Evolutionary conservation across 805 yeast genomes (phyloP).

Genomic region (Metschnikowia bowlesiae): DNA sequence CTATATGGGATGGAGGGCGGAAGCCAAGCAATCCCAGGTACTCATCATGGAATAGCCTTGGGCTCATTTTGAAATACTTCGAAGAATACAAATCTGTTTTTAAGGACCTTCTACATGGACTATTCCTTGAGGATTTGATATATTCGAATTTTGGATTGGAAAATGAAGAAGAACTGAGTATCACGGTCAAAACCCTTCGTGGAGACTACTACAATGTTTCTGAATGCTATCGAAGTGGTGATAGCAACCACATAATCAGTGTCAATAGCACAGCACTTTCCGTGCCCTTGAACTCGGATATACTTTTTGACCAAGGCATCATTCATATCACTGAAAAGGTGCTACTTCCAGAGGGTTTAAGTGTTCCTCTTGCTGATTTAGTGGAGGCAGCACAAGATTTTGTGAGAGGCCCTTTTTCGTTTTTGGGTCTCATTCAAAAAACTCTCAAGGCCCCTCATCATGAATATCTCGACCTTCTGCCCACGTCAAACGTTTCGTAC

Average conservation of each 20-base stretch:
- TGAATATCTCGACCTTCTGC: slow-evolving; percentile 29
- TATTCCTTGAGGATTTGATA: slow-evolving; percentile 57
- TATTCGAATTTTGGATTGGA: slow-evolving; percentile 56
- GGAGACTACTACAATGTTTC: slow-evolving; percentile 27
- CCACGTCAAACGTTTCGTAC: slow-evolving; percentile 48
- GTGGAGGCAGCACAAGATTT: slow-evolving; percentile 46
- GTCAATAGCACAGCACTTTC: slow-evolving; percentile 31
- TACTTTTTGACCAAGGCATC: slow-evolving; percentile 79
- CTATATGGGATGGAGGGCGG: slow-evolving; percentile 11
- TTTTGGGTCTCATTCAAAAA: slow-evolving; percentile 43
- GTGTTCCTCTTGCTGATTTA: slow-evolving; percentile 52
- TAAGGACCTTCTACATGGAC: slow-evolving; percentile 48
- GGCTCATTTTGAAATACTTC: slow-evolving; percentile 57
- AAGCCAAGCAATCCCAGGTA: slow-evolving; percentile 6
- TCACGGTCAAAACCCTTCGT: slow-evolving; percentile 19
- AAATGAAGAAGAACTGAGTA: slow-evolving; percentile 13
- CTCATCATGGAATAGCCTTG: slow-evolving; percentile 60
- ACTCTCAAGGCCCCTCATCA: slow-evolving; percentile 41
- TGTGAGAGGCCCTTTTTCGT: slow-evolving; percentile 22
- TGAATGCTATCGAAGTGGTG: slow-evolving; percentile 17
- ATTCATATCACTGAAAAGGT: slow-evolving; percentile 63
- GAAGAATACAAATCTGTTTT: slow-evolving; percentile 49
- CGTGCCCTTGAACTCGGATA: slow-evolving; percentile 51
- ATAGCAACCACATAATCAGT: slow-evolving; percentile 21
- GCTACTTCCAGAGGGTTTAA: slow-evolving; percentile 52